Conservation (phyloP, 164 flowering plant species). For the Amborella trichopoda region DNA sequence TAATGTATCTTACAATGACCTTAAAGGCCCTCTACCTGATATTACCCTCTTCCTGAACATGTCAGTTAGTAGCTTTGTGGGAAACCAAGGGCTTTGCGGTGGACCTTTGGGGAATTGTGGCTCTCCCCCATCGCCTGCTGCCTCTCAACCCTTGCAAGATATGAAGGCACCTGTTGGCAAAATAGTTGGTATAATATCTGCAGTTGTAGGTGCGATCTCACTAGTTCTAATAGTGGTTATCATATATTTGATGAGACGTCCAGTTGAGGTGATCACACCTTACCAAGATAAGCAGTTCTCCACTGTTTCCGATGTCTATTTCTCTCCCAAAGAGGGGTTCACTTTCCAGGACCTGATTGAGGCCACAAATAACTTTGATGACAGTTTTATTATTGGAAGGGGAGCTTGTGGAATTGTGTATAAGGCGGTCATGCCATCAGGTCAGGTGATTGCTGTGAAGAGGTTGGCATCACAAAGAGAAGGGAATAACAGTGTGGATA, state of each 20-base stretch:
- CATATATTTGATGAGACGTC: background rate
- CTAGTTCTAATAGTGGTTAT: constrained; percentile 1
- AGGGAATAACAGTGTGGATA: constrained; percentile 23
- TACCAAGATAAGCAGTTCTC: constrained; percentile 6
- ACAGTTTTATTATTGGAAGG: constrained; percentile 31
- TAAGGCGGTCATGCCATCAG: constrained; percentile 31
- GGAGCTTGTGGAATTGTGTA: constrained; percentile 53
- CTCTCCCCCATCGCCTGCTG: background rate
- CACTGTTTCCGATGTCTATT: background rate
- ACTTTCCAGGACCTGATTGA: constrained; percentile 26
- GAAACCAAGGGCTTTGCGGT: constrained; percentile 14
- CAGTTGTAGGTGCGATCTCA: background rate
- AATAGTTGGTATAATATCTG: background rate
- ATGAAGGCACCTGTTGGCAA: constrained; percentile 1
- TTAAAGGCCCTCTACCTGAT: constrained; percentile 29
- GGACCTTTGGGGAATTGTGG: constrained; percentile 2
- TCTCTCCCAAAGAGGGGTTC: constrained; percentile 5
- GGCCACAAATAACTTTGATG: constrained; percentile 9
- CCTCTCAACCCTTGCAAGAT: background rate
- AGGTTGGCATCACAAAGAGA: constrained; percentile 19
- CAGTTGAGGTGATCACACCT: constrained; percentile 10
- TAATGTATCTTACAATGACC: constrained; percentile 58
- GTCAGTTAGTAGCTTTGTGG: constrained; percentile 6
- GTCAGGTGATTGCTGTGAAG: constrained; percentile 50
- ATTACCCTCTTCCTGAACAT: constrained; percentile 11